A percentile compares a stretch with the other conserved stretches of the same genome.
Evolutionary conservation across 768 basidiomycete genomes (phyloP).

Genomic region (Rhizopogon sp.): DNA sequence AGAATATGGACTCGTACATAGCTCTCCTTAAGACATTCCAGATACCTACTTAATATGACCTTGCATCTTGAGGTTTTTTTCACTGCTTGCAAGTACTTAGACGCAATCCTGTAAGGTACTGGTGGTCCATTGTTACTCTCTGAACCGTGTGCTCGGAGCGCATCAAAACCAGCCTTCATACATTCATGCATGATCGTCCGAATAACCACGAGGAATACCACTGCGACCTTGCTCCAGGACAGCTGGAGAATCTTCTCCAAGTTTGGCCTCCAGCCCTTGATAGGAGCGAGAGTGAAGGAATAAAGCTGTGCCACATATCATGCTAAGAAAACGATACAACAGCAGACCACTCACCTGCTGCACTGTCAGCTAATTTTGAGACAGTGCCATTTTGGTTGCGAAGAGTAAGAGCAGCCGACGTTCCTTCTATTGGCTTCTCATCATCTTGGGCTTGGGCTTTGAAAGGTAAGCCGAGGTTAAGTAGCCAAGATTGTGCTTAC

Average conservation of each 20-base stretch:
- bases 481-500: conserved; percentile 10
- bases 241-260: conserved; percentile 77
- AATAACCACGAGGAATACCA: conserved; percentile 87
- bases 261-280: conserved; percentile 72
- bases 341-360: conserved; percentile 51
- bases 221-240: conserved; percentile 84
- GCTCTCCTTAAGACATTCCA: too few relatives aligned
- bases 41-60: too few relatives aligned
- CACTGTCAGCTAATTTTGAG: conserved; percentile 53
- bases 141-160: neutral
- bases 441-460: conserved; percentile 10
- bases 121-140: neutral
- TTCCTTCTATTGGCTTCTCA: conserved; percentile 12
- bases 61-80: too few relatives aligned
- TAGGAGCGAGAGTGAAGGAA: conserved; percentile 75
- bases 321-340: conserved; percentile 1
- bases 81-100: too few relatives aligned
- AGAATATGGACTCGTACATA: neutral
- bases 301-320: conserved; percentile 38
- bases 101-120: too few relatives aligned
- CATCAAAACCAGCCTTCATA: neutral
- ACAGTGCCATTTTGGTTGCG: conserved; percentile 63
- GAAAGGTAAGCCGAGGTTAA: neutral
- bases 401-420: conserved; percentile 44
- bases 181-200: conserved; percentile 36